Evolutionary conservation across 2,329 filamentous ascomycete genomes (phyloP), one percentile per base, ranked within the genome.

Genomic region (Pleurostoma richardsiae): DNA sequence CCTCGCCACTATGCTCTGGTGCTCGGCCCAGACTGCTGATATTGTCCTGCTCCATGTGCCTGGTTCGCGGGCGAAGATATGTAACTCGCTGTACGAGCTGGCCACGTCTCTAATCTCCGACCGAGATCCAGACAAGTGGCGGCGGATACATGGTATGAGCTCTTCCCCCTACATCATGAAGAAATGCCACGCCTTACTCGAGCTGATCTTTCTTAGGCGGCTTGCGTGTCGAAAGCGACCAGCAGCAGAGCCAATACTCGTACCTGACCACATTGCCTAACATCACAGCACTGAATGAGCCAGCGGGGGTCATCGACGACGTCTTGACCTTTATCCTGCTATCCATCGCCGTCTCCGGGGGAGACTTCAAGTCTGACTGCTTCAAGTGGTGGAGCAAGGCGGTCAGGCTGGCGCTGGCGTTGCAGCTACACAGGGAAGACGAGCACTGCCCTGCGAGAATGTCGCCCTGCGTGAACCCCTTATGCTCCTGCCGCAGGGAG

Each of bases 331-430:
- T 72, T 27, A 62, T 69, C 5, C 63, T 75, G 2, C 58, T 76
- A 5, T 66, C 68, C 10, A 69, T 74, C 30, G 69, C 69, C 1
- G 66, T 73, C 4, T 76, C 72, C 1, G 71, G 69, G 0, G 66
- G 71, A 8, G 70, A 74, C 43, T 74, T 72, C 62, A 76, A 75
- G 53, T 66, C 68, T 4, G 73, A 76, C 49, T 69, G 66, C 48
- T 60, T 71, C 44, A 70, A 67, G 48, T 76, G 72, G 72, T 73
- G 68, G 68, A 67, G 64, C 48, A 72, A 73, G 51, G 66, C 71
- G 2, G 55, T 65, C 0, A 53, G 65, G 10, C 54, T 76, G 29
- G 67, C 68, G 10, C 56, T 61, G 11, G 62, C 64, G 1, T 55
- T 71, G 29, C 61, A 63, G 4, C 59, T 70, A 10, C 65, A 67